These are phyloP conservation scores for Diaporthe helianthi DNA, from an alignment of 2,329 filamentous ascomycete genomes.

Conservation along the genomic window DNA sequence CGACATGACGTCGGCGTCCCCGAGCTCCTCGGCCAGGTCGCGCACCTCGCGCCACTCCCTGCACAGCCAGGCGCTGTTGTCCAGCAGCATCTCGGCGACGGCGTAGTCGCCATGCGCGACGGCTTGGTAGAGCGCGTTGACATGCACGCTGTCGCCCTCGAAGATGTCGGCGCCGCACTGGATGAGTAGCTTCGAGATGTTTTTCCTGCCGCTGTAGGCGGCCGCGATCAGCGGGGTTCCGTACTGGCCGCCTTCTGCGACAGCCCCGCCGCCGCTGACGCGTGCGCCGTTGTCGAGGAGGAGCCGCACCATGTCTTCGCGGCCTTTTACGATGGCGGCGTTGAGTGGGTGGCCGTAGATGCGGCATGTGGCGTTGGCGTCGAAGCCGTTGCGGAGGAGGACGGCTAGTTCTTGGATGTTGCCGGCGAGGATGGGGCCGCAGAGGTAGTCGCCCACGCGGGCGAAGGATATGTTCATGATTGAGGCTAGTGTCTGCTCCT, in stretches of 20 bases:
- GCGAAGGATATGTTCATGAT: constrained; percentile 10
- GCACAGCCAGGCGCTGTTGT: constrained; percentile 17
- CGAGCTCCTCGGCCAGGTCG: constrained; percentile 10
- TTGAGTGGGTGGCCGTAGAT: not conserved
- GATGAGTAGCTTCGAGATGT: constrained; percentile 3
- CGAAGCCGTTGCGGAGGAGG: not conserved
- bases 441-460: not conserved
- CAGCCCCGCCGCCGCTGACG: not conserved
- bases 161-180: constrained; percentile 13
- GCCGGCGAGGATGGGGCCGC: not conserved
- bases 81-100: constrained; percentile 14
- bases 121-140: constrained; percentile 15
- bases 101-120: constrained; percentile 17
- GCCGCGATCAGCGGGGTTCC: constrained; percentile 5
- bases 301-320: not conserved
- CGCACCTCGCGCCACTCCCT: constrained; percentile 15
- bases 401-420: not conserved
- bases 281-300: not conserved
- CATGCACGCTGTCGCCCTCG: not conserved
- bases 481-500: not conserved
- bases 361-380: not conserved
- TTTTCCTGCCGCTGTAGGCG: not conserved
- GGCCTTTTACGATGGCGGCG: not conserved
- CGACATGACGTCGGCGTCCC: not conserved
- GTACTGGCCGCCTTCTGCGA: not conserved